phyloP scores from a whole-genome alignment of 2,329 filamentous ascomycete species.

The Pestalotiopsis sp. region DNA sequence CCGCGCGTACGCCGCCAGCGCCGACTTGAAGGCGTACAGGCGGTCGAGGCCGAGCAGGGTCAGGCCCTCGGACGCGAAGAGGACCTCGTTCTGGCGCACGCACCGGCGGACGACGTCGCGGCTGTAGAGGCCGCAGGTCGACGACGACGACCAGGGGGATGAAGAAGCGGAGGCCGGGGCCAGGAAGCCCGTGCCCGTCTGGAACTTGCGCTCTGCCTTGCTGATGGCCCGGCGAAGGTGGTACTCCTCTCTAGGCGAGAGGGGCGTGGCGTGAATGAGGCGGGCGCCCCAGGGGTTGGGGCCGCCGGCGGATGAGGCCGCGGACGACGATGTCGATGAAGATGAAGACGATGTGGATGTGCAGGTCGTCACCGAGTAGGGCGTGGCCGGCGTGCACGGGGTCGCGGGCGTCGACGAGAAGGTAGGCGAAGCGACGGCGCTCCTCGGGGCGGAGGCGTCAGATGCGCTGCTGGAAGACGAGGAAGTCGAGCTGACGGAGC shows the following conservation, averaged over 20 bases:
- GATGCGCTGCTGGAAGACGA: slow-evolving; percentile 21
- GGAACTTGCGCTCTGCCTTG: slow-evolving; percentile 55
- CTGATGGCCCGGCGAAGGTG: slow-evolving; percentile 49
- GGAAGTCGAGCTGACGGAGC: slow-evolving; percentile 23
- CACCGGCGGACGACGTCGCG: slow-evolving; percentile 58
- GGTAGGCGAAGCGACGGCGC: slow-evolving; percentile 34
- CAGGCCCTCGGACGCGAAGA: slow-evolving; percentile 63
- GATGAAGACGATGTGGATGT: slow-evolving; percentile 30
- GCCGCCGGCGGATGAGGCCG: slow-evolving; percentile 17
- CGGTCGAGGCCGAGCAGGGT: slow-evolving; percentile 63
- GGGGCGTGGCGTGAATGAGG: slow-evolving; percentile 49
- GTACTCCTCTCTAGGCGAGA: slow-evolving; percentile 50
- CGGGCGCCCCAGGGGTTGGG: slow-evolving; percentile 49
- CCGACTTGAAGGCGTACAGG: slow-evolving; percentile 66
- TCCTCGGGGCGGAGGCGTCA: slow-evolving; percentile 21
- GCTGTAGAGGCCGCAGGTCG: slow-evolving; percentile 45
- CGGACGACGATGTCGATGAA: background rate
- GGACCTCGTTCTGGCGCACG: slow-evolving; percentile 60
- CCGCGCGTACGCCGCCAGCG: slow-evolving; percentile 58
- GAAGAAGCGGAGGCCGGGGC: slow-evolving; percentile 39
- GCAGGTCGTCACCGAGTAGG: slow-evolving; percentile 34
- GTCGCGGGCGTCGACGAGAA: slow-evolving; percentile 45
- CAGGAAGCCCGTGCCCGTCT: slow-evolving; percentile 32
- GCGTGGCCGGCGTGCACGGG: slow-evolving; percentile 46
- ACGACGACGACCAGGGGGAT: slow-evolving; percentile 29